phyloP scores from a whole-genome alignment of 2,329 filamentous ascomycete genomes.

The Ascochyta rabiei region DNA sequence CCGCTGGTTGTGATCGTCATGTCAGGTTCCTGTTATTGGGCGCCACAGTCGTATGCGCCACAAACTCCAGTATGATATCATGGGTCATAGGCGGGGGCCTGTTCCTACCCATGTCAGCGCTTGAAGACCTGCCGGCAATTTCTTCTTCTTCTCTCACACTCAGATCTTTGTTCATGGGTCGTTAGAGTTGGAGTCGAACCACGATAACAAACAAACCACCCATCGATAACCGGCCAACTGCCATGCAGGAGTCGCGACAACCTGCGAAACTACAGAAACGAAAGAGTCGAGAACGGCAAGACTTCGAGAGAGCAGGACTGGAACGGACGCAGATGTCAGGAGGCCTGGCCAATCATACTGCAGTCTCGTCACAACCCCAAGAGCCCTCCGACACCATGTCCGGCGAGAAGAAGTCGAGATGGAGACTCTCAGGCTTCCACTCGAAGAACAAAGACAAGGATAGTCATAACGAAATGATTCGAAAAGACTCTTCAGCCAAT shows the following conservation, averaged over 20 bases:
- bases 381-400: constrained; percentile 25
- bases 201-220: neutral
- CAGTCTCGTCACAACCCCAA: constrained; percentile 27
- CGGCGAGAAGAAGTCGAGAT: constrained; percentile 45
- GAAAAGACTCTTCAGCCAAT: constrained; percentile 20
- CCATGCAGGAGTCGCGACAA: constrained; percentile 32
- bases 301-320: constrained; percentile 18
- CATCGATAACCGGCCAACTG: neutral
- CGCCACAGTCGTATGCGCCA: constrained; percentile 33
- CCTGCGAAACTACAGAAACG: constrained; percentile 42
- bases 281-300: constrained; percentile 38
- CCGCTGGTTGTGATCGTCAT: constrained; percentile 21
- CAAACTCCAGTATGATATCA: constrained; percentile 34
- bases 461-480: constrained; percentile 22
- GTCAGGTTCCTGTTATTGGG: constrained; percentile 20
- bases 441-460: constrained; percentile 42
- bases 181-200: neutral
- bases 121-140: neutral
- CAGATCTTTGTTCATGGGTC: neutral
- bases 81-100: constrained; percentile 18
- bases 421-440: constrained; percentile 46
- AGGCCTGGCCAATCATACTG: constrained; percentile 22
- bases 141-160: neutral
- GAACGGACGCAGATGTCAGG: constrained; percentile 26
- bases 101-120: constrained; percentile 8